Evolutionary conservation across 1,139 yeast genomes (phyloP), one percentile per base, ranked within the genome.

Genomic region (Sugiyamaella neomexicana): DNA sequence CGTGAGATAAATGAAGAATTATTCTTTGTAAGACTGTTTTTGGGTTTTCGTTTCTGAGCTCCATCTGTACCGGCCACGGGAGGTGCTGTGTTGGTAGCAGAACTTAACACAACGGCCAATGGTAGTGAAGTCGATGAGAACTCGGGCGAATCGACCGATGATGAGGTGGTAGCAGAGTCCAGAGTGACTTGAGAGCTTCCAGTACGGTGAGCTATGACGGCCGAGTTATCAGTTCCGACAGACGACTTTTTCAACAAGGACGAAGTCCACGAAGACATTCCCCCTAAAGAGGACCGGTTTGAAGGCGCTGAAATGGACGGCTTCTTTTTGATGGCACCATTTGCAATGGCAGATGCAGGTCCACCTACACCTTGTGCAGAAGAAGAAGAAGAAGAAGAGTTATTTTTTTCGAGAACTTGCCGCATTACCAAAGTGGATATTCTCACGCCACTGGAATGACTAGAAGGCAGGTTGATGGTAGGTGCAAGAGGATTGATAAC

Each of bases 1-100:
- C 75, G 65, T 9, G 74, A 68, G 10, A 74, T 66, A 53, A 71
- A 73, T 17, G 76, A 67, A 12, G 75, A 69, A 51, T 70, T 72
- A 64, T 71, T 72, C 57, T 72, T 73, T 7, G 68, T 61, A 55
- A 73, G 61, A 46, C 65, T 67, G 56, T 62, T 67, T 50, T 70
- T 66, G 25, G 73, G 73, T 54, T 68, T 66, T 40, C 59, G 58
- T 20, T 58, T 54, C 55, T 65, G 15, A 4, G 37, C 42, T 23
- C 41, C 41, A 25, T 45, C 29, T 4, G 34, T 20, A 10, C 25
- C 37, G 1, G 43, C 34, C 25, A 20, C 25, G n/a, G 41, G 27
- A n/a, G 50, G n/a, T 2, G 15, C 25, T 2, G 40, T 36, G 16
- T 41, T 41, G 8, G 49, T 45, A 12, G 51, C 51, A 10, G 38